phyloP scores from a whole-genome alignment of 2,329 filamentous ascomycete species.

The Pyricularia grisea region DNA sequence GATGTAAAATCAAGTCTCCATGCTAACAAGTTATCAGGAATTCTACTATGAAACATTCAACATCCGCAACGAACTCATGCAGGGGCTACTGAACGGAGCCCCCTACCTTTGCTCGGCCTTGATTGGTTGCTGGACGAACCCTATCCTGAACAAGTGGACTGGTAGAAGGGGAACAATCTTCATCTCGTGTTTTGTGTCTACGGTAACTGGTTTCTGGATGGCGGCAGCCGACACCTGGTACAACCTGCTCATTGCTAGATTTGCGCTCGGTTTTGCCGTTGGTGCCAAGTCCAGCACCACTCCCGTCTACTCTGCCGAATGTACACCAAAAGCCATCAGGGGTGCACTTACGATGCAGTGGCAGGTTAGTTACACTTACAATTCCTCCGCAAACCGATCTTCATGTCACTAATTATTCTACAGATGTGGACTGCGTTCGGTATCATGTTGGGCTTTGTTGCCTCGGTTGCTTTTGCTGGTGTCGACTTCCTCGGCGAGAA shows the following conservation, averaged over 20 bases:
- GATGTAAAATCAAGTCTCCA: neutral
- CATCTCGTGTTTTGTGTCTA: conserved; percentile 33
- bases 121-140: conserved; percentile 41
- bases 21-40: neutral
- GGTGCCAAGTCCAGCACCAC: conserved; percentile 48
- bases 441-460: conserved; percentile 37
- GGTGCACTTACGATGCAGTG: conserved; percentile 2
- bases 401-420: neutral
- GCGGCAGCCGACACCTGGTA: conserved; percentile 58
- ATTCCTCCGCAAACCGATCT: too few relatives aligned
- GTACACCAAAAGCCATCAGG: neutral
- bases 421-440: neutral
- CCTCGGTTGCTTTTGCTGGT: neutral
- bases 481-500: neutral
- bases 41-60: neutral
- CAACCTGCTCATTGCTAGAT: conserved; percentile 56
- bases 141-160: conserved; percentile 28
- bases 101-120: conserved; percentile 20
- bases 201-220: conserved; percentile 52
- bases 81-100: neutral
- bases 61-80: neutral
- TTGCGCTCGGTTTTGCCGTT: conserved; percentile 59
- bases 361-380: conserved; percentile 11
- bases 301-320: conserved; percentile 3
- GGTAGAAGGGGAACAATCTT: conserved; percentile 28